Evolutionary conservation across 192 early-diverging fungal species (phyloP), one percentile per base, ranked within the genome.

Genomic region (Linnemannia hyalina): DNA sequence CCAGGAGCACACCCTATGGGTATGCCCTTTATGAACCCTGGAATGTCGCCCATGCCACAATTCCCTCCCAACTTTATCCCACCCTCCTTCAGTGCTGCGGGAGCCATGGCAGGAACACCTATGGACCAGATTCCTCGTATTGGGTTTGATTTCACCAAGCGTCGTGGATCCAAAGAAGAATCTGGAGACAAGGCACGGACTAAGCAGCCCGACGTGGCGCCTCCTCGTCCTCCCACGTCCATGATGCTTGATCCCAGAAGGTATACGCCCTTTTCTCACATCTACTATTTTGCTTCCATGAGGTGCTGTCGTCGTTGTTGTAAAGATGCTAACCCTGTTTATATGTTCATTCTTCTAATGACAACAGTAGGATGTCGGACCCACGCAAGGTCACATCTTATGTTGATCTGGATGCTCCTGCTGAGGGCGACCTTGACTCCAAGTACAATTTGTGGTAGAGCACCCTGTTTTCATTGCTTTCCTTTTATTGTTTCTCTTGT

Each of bases 331-430:
- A 57, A 49, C 36, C 1, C 0, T 2, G 44, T 23, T 26, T n/a
- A 32, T 41, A 20, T 26, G 36, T 49, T 22, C 35, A 63, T 9
- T 80, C 18, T 22, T 16, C 11, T 13, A 42, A 26, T 68, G 32
- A 54, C 44, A 49, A 74, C 40, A 87, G 90, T 69, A 81, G 89
- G 68, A 88, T 88, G 57, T 70, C 81, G 35, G 95, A 96, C 79
- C 95, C 96, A 52, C 93, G 97, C 16, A 92, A 94, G 65, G 91
- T 98, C 68, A 95, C 95, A 76, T 95, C 93, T 29, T 98, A 98
- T 77, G 93, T 96, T 52, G 97, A 98, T 80, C 87, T 98, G 44
- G 97, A 98, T 88, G 95, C 95, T 55, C 96, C 97, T 7, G 95
- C 94, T 32, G 95, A 95, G 68, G 93, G 92, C 35, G 94, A 93